A percentile compares a stretch with the other conserved stretches of the same genome.
Conservation (phyloP, 1,284 basidiomycete genomes). For the Ceratorhiza oryzae-sativae region DNA sequence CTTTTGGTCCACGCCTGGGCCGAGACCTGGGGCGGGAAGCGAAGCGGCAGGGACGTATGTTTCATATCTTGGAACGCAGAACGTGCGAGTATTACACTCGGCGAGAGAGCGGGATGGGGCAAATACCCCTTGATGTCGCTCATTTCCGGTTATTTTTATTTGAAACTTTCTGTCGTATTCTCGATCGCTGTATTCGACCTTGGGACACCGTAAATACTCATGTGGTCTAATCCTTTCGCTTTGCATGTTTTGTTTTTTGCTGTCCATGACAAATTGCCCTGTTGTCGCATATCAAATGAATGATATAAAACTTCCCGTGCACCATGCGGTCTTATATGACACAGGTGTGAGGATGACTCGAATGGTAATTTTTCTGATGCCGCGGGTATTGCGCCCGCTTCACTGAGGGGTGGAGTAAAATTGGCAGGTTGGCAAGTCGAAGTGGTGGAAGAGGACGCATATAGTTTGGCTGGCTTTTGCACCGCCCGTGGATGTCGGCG, state of each 20-base stretch:
- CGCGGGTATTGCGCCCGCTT: no score
- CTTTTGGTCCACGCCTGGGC: conserved; percentile 21
- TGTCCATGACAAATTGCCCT: neutral
- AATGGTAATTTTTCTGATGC: no score
- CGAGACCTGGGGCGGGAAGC: neutral
- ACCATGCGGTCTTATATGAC: neutral
- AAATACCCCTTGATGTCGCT: neutral
- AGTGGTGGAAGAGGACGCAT: neutral
- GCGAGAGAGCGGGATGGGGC: neutral
- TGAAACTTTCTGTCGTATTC: no score
- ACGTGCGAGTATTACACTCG: conserved; percentile 25
- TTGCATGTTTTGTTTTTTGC: neutral
- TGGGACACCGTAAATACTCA: no score
- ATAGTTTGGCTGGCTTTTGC: neutral
- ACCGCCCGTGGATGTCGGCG: neutral
- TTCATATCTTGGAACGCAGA: conserved; percentile 26
- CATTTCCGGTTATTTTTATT: neutral
- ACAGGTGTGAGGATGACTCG: no score
- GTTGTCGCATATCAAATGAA: neutral
- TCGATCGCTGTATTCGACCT: no score
- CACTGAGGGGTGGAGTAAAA: no score
- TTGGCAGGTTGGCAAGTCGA: no score
- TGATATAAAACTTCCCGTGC: neutral
- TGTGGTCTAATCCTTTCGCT: neutral
- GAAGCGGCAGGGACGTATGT: conserved; percentile 13